Evolutionary conservation across 139 green algal genomes (phyloP), one percentile per base, ranked within the genome.

Genomic region (Auxenochlorella pyrenoidosa): DNA sequence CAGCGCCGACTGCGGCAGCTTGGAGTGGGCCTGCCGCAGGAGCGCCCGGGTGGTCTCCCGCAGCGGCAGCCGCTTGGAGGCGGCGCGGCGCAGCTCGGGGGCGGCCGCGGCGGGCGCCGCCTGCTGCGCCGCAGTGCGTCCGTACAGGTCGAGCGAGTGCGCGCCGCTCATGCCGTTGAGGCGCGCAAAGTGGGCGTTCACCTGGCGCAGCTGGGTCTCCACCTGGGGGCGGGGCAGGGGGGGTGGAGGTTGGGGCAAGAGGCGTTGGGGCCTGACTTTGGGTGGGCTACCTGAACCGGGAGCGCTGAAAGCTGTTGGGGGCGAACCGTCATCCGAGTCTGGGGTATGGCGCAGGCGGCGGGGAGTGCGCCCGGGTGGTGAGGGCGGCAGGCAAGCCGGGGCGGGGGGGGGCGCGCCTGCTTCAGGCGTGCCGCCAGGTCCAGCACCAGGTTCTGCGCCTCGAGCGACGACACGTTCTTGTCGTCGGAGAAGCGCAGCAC

Each of bases 401-500:
- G n/a, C 28, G 13, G 6, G n/a, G n/a, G 43, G 68, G 15, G 28
- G 13, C 81, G 16, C 59, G 89, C 90, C 89, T 94, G 92, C 66
- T 90, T 91, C 13, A 94, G 82, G 38, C 92, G 87, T 0, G 89
- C 91, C 19, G 91, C 89, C 82, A 96, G 87, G 78, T 95, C 94
- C 22, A 94, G 79, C 26, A 96, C 86, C 34, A 90, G 90, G 79
- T 95, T 86, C 71, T 94, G 87, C 28, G 94, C 88, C 77, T 96
- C 93, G 75, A 90, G 43, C 15, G 86, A 89, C 0, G 87, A 88
- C 6, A 88, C 40, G 51, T 88, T 90, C 41, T 92, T 93, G 40
- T 93, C 91, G 81, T 98, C 95, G 10, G 86, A 92, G 86, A 98
- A 97, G 84, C 93, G 94, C 79, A 98, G 92, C 80, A 97, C 94